Conservation (phyloP, 805 yeast species). For the Spathaspora sp. region DNA sequence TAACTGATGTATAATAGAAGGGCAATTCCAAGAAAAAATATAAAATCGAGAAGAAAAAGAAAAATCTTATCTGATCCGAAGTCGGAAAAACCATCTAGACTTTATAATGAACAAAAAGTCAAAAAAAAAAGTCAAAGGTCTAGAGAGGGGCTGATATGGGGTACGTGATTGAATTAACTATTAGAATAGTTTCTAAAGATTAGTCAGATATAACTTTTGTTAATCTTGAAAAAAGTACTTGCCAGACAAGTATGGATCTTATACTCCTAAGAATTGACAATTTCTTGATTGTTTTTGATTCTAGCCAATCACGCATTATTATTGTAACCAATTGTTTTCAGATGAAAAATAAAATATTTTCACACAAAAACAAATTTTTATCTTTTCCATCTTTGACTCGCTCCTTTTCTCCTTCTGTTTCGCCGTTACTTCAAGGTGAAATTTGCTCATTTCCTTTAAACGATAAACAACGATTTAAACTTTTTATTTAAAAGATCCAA, state of each 20-base stretch:
- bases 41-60: neutral
- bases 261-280: too few species aligned
- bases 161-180: too few species aligned
- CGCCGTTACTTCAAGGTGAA: neutral
- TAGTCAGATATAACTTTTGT: too few species aligned
- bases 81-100: neutral
- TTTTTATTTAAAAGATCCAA: neutral
- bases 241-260: too few species aligned
- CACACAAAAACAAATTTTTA: slow-evolving; percentile 8
- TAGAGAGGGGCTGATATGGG: neutral
- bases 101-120: neutral
- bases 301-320: neutral
- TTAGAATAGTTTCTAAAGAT: too few species aligned
- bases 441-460: neutral
- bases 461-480: neutral
- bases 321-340: neutral
- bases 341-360: neutral
- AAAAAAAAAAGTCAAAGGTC: neutral
- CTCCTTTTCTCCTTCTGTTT: neutral
- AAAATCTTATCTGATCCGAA: slow-evolving; percentile 4
- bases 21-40: neutral
- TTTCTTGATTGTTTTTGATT: neutral
- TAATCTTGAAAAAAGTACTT: too few species aligned
- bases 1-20: neutral
- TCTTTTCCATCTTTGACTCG: slow-evolving; percentile 10